phyloP scores from a whole-genome alignment of 306 rosid species.

The Quercus robur region DNA sequence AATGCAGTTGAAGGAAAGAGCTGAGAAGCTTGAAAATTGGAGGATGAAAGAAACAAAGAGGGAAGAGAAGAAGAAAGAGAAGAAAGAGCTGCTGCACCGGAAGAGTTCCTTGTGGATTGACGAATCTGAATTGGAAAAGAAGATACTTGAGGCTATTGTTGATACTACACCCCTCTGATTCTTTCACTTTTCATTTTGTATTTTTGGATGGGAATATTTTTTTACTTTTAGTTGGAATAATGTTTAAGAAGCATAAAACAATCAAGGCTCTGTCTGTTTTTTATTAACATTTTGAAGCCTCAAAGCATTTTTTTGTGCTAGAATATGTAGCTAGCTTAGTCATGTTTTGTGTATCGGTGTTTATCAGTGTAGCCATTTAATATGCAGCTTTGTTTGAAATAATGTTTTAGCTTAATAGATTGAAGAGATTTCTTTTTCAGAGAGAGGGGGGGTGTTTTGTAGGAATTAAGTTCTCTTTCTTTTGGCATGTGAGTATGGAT shows the following conservation, averaged over 20 bases:
- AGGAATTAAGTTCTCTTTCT: no score
- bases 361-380: background rate
- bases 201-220: background rate
- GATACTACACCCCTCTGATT: conserved; percentile 27
- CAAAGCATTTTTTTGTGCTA: background rate
- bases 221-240: background rate
- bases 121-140: conserved; percentile 29
- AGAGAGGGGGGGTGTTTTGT: no score
- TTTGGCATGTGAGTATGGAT: background rate
- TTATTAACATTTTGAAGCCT: background rate
- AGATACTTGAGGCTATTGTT: conserved; percentile 20
- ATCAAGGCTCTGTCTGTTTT: no score
- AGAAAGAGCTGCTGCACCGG: conserved; percentile 34
- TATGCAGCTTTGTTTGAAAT: background rate
- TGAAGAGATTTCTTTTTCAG: no score
- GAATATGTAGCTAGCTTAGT: background rate
- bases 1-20: conserved; percentile 48
- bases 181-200: background rate
- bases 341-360: background rate
- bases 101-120: conserved; percentile 50
- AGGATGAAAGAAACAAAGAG: conserved; percentile 36
- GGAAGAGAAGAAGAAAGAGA: conserved; percentile 39
- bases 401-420: background rate
- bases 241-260: no score
- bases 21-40: conserved; percentile 54